phyloP scores from a whole-genome alignment of 441 rosid species.

The Kokia cookei region DNA sequence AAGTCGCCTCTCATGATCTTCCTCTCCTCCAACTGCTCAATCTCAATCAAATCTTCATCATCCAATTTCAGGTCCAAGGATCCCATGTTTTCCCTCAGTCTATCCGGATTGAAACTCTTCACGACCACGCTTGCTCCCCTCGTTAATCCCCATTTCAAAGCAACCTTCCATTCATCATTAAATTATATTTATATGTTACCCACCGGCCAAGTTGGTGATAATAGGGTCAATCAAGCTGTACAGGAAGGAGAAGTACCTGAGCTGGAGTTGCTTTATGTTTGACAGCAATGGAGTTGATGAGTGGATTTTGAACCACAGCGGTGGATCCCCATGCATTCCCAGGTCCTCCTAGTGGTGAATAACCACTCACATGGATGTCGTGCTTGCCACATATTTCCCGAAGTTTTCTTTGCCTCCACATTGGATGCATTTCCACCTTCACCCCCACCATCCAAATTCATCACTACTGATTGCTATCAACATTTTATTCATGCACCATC shows the following conservation, averaged over 20 bases:
- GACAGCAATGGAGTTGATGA: conserved; percentile 57
- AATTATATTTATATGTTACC: not conserved
- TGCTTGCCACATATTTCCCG: conserved; percentile 52
- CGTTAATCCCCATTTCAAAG: conserved; percentile 74
- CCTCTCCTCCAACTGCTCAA: conserved; percentile 54
- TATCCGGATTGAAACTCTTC: conserved; percentile 61
- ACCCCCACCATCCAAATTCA: not conserved
- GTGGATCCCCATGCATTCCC: conserved; percentile 80
- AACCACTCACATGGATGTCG: conserved; percentile 76
- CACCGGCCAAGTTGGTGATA: not conserved
- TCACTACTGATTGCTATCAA: not conserved
- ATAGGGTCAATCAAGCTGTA: no score
- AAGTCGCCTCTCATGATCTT: conserved; percentile 84
- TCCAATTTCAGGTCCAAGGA: conserved; percentile 48
- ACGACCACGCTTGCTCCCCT: conserved; percentile 72
- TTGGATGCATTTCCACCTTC: conserved; percentile 94
- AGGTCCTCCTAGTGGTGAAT: conserved; percentile 83
- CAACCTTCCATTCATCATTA: conserved; percentile 37
- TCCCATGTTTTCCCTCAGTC: conserved; percentile 62
- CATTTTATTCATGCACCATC: not conserved
- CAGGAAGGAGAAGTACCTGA: conserved; percentile 25
- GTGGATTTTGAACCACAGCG: conserved; percentile 58
- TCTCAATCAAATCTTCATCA: conserved; percentile 41
- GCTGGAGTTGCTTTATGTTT: conserved; percentile 66
- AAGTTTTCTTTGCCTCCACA: conserved; percentile 77